These are phyloP conservation scores for Calocybe gambosa DNA, from an alignment of 1,284 basidiomycete species.

Conservation along the genomic window DNA sequence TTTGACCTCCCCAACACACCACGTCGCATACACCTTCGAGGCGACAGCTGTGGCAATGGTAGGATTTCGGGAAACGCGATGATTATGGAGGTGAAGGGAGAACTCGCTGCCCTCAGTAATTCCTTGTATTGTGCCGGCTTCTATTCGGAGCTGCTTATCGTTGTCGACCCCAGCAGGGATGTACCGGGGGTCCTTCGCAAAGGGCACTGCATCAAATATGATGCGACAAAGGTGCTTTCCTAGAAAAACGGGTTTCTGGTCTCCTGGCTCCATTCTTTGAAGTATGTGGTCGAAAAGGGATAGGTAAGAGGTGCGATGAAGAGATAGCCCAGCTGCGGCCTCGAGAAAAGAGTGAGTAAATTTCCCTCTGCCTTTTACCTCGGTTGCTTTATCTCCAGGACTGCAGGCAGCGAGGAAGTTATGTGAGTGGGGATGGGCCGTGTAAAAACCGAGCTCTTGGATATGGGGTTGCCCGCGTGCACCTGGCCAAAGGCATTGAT, in stretches of 20 bases:
- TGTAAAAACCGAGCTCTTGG: conserved; percentile 42
- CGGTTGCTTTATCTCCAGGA: conserved; percentile 44
- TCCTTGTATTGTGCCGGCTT: conserved; percentile 54
- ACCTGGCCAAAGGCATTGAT: conserved; percentile 43
- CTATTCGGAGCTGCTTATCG: conserved; percentile 37
- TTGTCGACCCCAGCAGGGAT: conserved; percentile 37
- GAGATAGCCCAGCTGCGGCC: conserved; percentile 34
- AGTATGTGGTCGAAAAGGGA: conserved; percentile 40
- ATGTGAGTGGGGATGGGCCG: conserved; percentile 36
- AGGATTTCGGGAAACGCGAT: conserved; percentile 48
- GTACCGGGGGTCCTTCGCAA: conserved; percentile 40
- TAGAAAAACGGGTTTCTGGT: conserved; percentile 45
- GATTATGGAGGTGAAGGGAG: conserved; percentile 53
- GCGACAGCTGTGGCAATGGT: conserved; percentile 43
- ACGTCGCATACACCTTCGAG: conserved; percentile 48
- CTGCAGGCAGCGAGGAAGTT: conserved; percentile 50
- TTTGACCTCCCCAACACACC: conserved; percentile 45
- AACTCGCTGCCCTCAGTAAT: conserved; percentile 55
- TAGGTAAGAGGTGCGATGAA: conserved; percentile 49
- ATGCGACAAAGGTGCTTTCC: conserved; percentile 44
- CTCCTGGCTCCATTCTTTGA: conserved; percentile 22
- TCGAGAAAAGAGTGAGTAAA: conserved; percentile 51
- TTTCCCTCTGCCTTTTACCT: conserved; percentile 54
- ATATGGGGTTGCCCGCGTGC: conserved; percentile 34
- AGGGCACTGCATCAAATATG: conserved; percentile 51